Base-by-base conservation (phyloP, 129 eudicot genomes). In the Solidago caesia region DNA sequence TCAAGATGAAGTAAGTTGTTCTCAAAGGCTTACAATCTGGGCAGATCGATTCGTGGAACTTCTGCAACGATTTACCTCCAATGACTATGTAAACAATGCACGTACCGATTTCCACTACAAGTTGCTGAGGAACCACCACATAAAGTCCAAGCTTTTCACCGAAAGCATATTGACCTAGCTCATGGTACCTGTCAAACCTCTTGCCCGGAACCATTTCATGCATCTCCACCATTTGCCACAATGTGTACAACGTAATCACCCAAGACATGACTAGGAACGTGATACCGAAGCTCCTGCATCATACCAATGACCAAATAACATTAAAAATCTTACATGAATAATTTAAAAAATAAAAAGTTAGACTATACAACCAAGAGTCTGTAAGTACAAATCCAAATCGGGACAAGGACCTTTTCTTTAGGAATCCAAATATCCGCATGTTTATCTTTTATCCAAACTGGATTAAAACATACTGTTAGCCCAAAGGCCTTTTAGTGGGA, bases 191-290 rank as follows among this genome's bases (percentile, higher is more conserved):
- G 48, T 89, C 91, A 15, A 89, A 84, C 64, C 96, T 73, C 80
- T 75, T 89, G 2, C 91, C 96, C 0, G 91, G 91, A 53, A 89
- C 84, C 60, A 70, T 75, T 72, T 88, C 94, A 39, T 85, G 94
- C 94, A 88, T 83, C 83, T 88, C 86, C 64, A 85, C 94, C 90
- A 89, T 89, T 66, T 86, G 96, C 96, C 96, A 89, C 49, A 89
- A 68, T 4, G 96, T 89, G 72, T 89, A 89, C 6, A 89, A 55
- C 6, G 91, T 89, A 53, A 86, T 72, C 33, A 80, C 57, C 91
- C 95, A 89, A 1, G 95, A 89, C 42, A 86, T 5, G 2, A 84
- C 10, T 43, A 89, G 75, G 21, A 68, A 68, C 15, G 87, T 71
- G 58, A 80, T 42, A 8, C 91, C 95, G 13, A 85, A 80, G 1